Evolutionary conservation across 2,329 filamentous ascomycete genomes (phyloP), one percentile per base, ranked within the genome.

Genomic region (Lachnellula suecica): DNA sequence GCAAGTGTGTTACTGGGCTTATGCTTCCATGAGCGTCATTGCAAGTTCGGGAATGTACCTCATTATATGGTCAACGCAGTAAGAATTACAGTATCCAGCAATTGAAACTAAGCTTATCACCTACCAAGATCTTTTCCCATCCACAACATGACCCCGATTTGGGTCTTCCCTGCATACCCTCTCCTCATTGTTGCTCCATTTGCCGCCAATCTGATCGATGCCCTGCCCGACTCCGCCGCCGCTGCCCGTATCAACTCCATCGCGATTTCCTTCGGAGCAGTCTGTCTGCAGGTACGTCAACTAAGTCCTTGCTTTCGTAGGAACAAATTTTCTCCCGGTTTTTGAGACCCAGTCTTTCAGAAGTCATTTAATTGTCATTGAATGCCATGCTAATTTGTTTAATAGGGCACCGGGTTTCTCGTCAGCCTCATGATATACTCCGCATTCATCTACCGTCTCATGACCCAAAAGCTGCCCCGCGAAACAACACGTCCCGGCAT

Each of bases 131-230:
- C 74, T 23, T 79, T 78, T 44, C 77, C 90, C 0, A 89, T 94
- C 44, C 86, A 89, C 29, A 84, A 84, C 47, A 94, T 95, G 90
- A 94, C 89, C 0, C 89, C 89, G 0, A 84, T 91, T 17, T 94
- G 89, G 89, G 91, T 93, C 49, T 94, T 94, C 59, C 90, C 89
- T 0, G 89, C 87, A 1, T 95, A 95, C 59, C 89, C 90, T 0
- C 76, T 94, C 20, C 79, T 95, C 3, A 81, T 94, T 8, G 83
- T 87, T 20, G 89, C 87, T 0, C 87, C 89, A 0, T 84, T 91
- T 60, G 89, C 64, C 4, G 79, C 80, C 17, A 83, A 75, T 44
- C 71, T 83, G 25, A 77, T 83, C 54, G 63, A 62, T 22, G 49
- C 56, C 15, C 43, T 64, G 4, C 68, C 41, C 4, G 44, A 59